Base-by-base conservation (phyloP, 495 filamentous ascomycete genomes). In the Trichoderma reesei region DNA sequence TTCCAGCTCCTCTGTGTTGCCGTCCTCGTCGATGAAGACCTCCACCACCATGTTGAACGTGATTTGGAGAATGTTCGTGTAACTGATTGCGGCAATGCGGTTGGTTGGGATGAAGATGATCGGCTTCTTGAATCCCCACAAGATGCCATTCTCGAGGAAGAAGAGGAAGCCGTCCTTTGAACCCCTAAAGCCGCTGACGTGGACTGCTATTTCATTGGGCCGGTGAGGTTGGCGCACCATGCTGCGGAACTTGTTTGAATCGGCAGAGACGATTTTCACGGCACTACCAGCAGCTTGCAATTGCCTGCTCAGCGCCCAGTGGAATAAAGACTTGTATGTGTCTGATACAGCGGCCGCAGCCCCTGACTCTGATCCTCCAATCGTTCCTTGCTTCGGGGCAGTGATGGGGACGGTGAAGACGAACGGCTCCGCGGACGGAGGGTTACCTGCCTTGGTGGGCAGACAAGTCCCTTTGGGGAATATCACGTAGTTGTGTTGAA, bases 41-140 rank as follows among this genome's bases (percentile, higher is more conserved):
- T 88, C 79, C 38, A 97, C 83, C 39, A 88, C 88, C 34, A 98
- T 85, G 66, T 98, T 97, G 77, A 98, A 98, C 0, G 94, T 98
- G 7, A 90, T 85, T 68, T 94, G 91, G 5, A 98, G 80, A 60
- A 98, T 88, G 38, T 83, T 91, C 4, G 91, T 96, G 71, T 96
- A 98, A 61, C 88, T 92, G 14, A 97, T 82, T 10, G 89, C 89
- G 3, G 86, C 85, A 61, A 98, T 88, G 44, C 80, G 78, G 54
- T 88, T 84, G 56, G 95, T 88, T 3, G 90, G 85, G 66, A 98
- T 86, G 78, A 91, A 96, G 16, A 90, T 69, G 33, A 98, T 77
- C 0, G 94, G 94, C 71, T 98, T 98, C 74, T 96, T 96, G 83
- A 96, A 98, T 1, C 86, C 92, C 80, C 89, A 98, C 37, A 98